These are phyloP conservation scores for Spatholobus suberectus DNA, from an alignment of 306 rosid genomes.

Conservation along the genomic window DNA sequence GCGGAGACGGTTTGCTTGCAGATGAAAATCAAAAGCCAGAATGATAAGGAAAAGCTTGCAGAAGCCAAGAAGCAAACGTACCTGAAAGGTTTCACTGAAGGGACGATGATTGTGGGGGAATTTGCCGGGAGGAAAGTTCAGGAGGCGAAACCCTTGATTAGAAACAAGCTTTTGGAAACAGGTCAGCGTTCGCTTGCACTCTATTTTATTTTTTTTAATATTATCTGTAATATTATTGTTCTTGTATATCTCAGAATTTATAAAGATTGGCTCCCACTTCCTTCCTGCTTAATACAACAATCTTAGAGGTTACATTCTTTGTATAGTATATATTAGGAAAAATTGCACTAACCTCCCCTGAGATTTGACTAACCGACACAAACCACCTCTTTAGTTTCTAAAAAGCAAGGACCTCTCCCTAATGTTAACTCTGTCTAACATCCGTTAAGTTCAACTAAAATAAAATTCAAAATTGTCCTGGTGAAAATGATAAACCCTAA, in stretches of 20 bases:
- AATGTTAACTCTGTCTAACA: too few relatives aligned
- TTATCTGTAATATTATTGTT: background rate
- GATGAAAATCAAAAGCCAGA: slow-evolving; percentile 88
- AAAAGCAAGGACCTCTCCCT: too few relatives aligned
- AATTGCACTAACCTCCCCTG: background rate
- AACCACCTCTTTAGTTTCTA: background rate
- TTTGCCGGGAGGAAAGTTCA: slow-evolving; percentile 75
- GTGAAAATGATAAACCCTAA: too few relatives aligned
- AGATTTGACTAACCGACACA: background rate
- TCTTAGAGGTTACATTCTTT: background rate
- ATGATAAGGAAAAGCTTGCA: slow-evolving; percentile 92
- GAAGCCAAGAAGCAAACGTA: slow-evolving; percentile 94
- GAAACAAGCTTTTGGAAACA: slow-evolving; percentile 76
- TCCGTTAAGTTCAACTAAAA: too few relatives aligned
- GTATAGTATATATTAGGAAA: background rate
- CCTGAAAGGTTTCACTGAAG: slow-evolving; percentile 93
- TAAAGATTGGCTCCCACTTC: background rate
- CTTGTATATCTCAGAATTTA: background rate
- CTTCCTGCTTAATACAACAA: background rate
- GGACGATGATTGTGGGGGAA: slow-evolving; percentile 83
- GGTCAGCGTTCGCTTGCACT: slow-evolving; percentile 38
- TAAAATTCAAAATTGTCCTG: too few relatives aligned
- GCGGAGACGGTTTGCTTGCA: slow-evolving; percentile 83
- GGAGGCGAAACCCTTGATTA: slow-evolving; percentile 84
- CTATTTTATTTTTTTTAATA: background rate